Evolutionary conservation across 2,329 filamentous ascomycete genomes (phyloP).

Genomic region (Nemania sp.): DNA sequence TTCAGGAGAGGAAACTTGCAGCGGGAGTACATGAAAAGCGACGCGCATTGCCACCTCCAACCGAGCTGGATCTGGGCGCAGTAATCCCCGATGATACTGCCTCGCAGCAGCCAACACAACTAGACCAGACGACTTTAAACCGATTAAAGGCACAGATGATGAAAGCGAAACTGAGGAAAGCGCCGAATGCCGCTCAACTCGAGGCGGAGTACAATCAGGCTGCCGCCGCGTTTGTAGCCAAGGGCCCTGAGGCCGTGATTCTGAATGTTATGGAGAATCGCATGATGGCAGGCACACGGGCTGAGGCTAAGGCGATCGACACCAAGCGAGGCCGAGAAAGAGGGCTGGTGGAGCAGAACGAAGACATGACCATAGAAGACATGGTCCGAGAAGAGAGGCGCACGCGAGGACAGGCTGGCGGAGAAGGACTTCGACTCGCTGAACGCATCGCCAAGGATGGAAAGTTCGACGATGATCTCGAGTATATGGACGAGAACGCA

Average conservation of each 20-base stretch:
- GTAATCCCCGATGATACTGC: slow-evolving; percentile 59
- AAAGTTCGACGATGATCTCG: slow-evolving; percentile 89
- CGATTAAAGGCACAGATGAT: slow-evolving; percentile 91
- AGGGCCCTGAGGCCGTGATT: slow-evolving; percentile 72
- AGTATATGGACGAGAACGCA: slow-evolving; percentile 98
- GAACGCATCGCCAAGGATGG: slow-evolving; percentile 92
- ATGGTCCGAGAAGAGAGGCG: slow-evolving; percentile 95
- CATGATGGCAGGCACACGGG: slow-evolving; percentile 74
- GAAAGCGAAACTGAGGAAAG: slow-evolving; percentile 86
- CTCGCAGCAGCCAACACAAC: slow-evolving; percentile 52
- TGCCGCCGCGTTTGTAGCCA: slow-evolving; percentile 61
- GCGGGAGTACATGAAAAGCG: slow-evolving; percentile 52
- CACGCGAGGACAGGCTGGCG: slow-evolving; percentile 75
- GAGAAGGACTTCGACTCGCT: slow-evolving; percentile 81
- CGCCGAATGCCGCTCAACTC: slow-evolving; percentile 74
- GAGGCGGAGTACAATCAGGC: slow-evolving; percentile 85
- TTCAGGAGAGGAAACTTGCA: slow-evolving; percentile 70
- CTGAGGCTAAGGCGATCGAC: slow-evolving; percentile 76
- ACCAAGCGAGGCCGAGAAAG: slow-evolving; percentile 84
- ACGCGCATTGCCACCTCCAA: slow-evolving; percentile 39
- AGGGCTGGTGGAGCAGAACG: slow-evolving; percentile 85
- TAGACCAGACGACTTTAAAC: slow-evolving; percentile 84
- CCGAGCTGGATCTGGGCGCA: slow-evolving; percentile 56
- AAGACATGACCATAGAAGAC: slow-evolving; percentile 94
- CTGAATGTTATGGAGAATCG: slow-evolving; percentile 88